These are phyloP conservation scores for Acanthamoeba lenticulata DNA, from an alignment of 208 protist species.

Conservation along the genomic window DNA sequence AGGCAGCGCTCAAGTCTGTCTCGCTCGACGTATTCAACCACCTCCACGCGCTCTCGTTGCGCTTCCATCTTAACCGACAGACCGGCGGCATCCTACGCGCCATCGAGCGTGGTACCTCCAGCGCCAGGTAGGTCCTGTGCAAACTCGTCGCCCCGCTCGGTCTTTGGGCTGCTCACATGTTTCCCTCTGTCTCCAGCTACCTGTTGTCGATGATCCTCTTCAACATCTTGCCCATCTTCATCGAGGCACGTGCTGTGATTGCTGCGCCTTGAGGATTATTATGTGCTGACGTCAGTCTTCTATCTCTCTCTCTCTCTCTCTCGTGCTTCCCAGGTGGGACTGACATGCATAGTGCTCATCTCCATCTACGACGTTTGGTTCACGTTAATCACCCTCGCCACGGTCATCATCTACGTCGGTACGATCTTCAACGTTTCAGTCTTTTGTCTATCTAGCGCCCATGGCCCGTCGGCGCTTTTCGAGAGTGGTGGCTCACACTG, in stretches of 20 bases:
- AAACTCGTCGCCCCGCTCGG: background rate
- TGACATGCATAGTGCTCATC: background rate
- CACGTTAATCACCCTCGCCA: conserved; percentile 44
- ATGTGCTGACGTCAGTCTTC: conserved; percentile 76
- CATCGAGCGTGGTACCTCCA: conserved; percentile 57
- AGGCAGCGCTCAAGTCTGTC: conserved; percentile 27
- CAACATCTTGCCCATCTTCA: conserved; percentile 77
- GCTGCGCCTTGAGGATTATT: background rate
- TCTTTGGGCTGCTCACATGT: background rate
- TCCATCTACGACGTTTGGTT: conserved; percentile 66
- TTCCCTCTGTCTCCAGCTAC: conserved; percentile 74
- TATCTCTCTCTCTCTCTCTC: background rate
- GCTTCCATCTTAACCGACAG: conserved; percentile 62
- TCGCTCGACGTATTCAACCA: conserved; percentile 41
- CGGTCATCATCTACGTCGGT: conserved; percentile 41
- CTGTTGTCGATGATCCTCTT: conserved; percentile 78
- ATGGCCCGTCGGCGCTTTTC: background rate
- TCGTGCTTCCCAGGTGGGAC: background rate
- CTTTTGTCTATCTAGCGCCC: background rate
- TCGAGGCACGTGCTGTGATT: conserved; percentile 83
- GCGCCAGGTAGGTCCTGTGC: conserved; percentile 71
- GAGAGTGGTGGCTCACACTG: background rate
- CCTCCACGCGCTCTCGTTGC: conserved; percentile 17
- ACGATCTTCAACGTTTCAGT: background rate
- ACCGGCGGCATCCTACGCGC: conserved; percentile 30